A percentile compares a stretch with the other conserved stretches of the same genome.
phyloP scores from a whole-genome alignment of 331 rosid genomes.

The Stylosanthes scabra region DNA sequence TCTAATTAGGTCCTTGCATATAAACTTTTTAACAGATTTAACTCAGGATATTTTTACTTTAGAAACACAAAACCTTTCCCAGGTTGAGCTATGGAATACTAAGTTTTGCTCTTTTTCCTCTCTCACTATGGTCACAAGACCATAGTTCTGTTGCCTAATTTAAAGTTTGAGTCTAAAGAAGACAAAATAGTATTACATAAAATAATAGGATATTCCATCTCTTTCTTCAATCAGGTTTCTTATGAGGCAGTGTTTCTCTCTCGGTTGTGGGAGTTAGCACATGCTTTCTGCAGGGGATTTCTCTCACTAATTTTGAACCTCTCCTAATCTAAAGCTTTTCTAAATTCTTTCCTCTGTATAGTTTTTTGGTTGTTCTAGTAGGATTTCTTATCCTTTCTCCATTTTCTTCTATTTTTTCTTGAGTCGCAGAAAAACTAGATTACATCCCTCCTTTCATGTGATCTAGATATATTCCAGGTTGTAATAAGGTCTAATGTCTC shows the following conservation, averaged over 20 bases:
- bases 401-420: constrained; percentile 4
- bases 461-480: constrained; percentile 16
- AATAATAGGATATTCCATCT: constrained; percentile 14
- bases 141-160: constrained; percentile 26
- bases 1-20: constrained; percentile 16
- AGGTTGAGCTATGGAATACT: constrained; percentile 23
- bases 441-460: neutral
- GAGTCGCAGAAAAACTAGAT: neutral
- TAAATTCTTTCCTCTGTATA: neutral
- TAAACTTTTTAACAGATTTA: constrained; percentile 6
- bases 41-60: constrained; percentile 23
- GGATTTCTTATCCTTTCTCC: constrained; percentile 20
- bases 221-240: constrained; percentile 17
- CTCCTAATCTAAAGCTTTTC: constrained; percentile 19
- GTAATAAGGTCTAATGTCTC: constrained; percentile 16
- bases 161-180: neutral
- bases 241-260: constrained; percentile 10
- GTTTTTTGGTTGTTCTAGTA: constrained; percentile 12
- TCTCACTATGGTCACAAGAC: neutral
- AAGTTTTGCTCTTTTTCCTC: neutral
- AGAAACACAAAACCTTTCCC: neutral
- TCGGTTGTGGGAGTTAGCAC: constrained; percentile 6
- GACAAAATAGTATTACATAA: neutral
- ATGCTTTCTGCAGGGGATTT: constrained; percentile 16
- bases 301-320: constrained; percentile 15